A percentile compares a stretch with the other conserved stretches of the same genome.
These are phyloP conservation scores for Oryza australiensis DNA, from an alignment of 176 grass and related monocot species.

Conservation along the genomic window DNA sequence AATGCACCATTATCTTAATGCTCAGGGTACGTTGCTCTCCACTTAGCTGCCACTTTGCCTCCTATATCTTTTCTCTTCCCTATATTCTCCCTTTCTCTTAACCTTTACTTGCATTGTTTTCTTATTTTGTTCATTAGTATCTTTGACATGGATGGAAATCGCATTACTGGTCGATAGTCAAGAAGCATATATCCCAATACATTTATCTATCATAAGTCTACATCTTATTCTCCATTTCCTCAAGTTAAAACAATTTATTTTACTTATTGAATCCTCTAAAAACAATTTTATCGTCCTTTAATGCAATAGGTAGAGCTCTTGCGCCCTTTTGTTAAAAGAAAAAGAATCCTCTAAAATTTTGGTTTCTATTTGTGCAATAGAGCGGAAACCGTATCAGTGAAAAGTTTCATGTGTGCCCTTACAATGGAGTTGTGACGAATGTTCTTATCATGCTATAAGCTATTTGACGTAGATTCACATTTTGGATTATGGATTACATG, in stretches of 20 bases:
- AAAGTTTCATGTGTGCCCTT: neutral
- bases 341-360: neutral
- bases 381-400: neutral
- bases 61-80: neutral
- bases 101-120: neutral
- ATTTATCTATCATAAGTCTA: neutral
- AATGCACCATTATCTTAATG: constrained; percentile 47
- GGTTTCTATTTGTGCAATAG: neutral
- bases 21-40: constrained; percentile 32
- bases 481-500: neutral
- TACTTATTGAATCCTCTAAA: neutral
- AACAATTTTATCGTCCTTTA: neutral
- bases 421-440: neutral
- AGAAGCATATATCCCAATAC: neutral
- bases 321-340: too few species aligned
- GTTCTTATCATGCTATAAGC: neutral
- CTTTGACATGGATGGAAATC: constrained; percentile 3
- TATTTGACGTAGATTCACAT: too few species aligned
- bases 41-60: constrained; percentile 29
- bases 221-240: neutral
- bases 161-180: neutral
- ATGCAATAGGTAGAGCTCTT: too few species aligned
- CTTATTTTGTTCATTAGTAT: neutral
- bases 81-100: neutral
- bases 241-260: neutral